Conservation (phyloP, 2,329 filamentous ascomycete species). For the Thyridium curvatum region DNA sequence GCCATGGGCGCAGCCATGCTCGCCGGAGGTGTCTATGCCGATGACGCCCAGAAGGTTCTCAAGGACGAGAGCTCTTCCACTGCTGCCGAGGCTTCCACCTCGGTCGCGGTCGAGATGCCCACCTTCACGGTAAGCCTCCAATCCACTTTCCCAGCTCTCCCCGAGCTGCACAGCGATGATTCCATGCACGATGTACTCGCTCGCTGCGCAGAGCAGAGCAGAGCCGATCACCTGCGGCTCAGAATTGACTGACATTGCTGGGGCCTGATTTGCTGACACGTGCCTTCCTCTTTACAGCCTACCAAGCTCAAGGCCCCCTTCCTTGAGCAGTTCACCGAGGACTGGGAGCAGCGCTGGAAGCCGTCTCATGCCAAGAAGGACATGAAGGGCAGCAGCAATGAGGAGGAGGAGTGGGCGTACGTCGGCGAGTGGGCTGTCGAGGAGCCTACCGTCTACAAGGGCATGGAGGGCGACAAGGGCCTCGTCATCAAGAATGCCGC, state of each 20-base stretch:
- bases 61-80: conserved; percentile 38
- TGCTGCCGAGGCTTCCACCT: conserved; percentile 42
- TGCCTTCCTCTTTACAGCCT: conserved; percentile 53
- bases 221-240: neutral
- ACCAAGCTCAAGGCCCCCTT: conserved; percentile 86
- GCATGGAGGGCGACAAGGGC: conserved; percentile 91
- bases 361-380: conserved; percentile 96
- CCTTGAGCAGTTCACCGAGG: conserved; percentile 96
- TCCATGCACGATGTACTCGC: too few relatives aligned
- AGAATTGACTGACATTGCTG: conserved; percentile 1
- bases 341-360: conserved; percentile 92
- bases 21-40: conserved; percentile 63
- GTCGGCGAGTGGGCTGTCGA: conserved; percentile 95
- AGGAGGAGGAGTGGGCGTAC: conserved; percentile 95
- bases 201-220: too few relatives aligned
- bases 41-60: conserved; percentile 54
- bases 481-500: conserved; percentile 97
- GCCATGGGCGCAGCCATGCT: conserved; percentile 69
- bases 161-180: conserved; percentile 1
- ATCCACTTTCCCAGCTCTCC: conserved; percentile 3
- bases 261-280: neutral
- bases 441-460: conserved; percentile 85
- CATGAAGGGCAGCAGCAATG: conserved; percentile 60
- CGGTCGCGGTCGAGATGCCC: conserved; percentile 60
- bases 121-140: conserved; percentile 74